These are phyloP conservation scores for Drechslerella coelobrocha DNA, from an alignment of 2,329 filamentous ascomycete genomes.

Conservation along the genomic window DNA sequence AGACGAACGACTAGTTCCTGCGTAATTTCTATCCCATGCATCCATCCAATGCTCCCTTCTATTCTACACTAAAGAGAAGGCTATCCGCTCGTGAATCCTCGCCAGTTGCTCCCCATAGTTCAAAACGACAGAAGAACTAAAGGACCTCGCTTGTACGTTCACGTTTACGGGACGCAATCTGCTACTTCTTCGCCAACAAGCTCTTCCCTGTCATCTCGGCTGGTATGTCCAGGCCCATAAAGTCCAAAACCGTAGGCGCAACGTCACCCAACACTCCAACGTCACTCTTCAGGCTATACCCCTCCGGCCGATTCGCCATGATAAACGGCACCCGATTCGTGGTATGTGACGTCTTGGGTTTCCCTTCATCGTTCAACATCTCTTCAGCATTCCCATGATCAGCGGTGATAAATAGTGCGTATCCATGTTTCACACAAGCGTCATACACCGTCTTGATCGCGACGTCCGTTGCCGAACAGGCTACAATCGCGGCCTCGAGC, in stretches of 20 bases:
- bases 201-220: constrained; percentile 89
- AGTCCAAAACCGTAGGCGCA: constrained; percentile 86
- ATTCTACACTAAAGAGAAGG: too few species aligned
- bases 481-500: constrained; percentile 90
- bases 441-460: constrained; percentile 93
- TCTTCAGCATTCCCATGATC: constrained; percentile 99
- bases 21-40: too few species aligned
- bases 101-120: too few species aligned
- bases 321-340: constrained; percentile 97
- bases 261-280: constrained; percentile 95
- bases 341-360: constrained; percentile 97
- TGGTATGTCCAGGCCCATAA: constrained; percentile 89
- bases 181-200: constrained; percentile 76
- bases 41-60: too few species aligned
- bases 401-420: constrained; percentile 91
- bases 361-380: constrained; percentile 95
- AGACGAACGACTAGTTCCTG: too few species aligned
- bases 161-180: neutral
- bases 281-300: constrained; percentile 78
- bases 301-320: constrained; percentile 94
- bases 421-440: constrained; percentile 89
- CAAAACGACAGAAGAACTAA: too few species aligned
- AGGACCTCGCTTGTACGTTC: too few species aligned
- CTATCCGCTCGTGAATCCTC: too few species aligned
- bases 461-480: constrained; percentile 84